Base-by-base conservation (phyloP, 2,329 filamentous ascomycete genomes). In the Fusarium albidum region DNA sequence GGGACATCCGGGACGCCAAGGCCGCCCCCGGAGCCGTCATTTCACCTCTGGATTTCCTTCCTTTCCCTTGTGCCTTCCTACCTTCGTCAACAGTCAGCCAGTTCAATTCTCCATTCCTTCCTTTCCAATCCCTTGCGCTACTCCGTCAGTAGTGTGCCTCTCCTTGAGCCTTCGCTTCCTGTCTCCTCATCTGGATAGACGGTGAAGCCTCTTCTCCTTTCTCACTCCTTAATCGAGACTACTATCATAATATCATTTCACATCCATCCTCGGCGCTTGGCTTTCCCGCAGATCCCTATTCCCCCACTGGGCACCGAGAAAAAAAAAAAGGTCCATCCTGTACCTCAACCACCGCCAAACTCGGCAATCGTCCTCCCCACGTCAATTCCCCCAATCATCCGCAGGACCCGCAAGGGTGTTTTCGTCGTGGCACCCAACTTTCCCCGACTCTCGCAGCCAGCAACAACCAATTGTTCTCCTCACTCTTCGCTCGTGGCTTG, bases 401-500 rank as follows among this genome's bases (percentile, higher is more conserved):
- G 31, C 45, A 44, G 33, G 44, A 38, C 52, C 52, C 47, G 57
- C 64, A 62, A 58, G 54, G 60, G 52, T 63, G 39, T 31, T 29
- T 42, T 33, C 42, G 26, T 57, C 50, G 39, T 53, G 51, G 37
- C 34, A 18, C 51, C 49, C 59, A 63, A 55, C 57, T 55, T 57
- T 43, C 52, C 49, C 56, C 57, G 48, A 59, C 34, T 40, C 33
- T 49, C 15, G 29, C 37, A 50, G 18, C 44, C 53, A 33, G 32
- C 38, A 39, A 46, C 49, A 62, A 53, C 65, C 65, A 67, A 67
- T 67, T 68, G 63, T 42, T 48, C 65, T 46, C 56, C 48, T 52
- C 46, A 40, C 26, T 27, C 43, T n/a, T 53, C 44, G 15, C 65
- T 45, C 63, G 65, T 67, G 65, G 52, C 42, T 51, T 52, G 37